Evolutionary conservation across 768 basidiomycete genomes (phyloP), one percentile per base, ranked within the genome.

Genomic region (Sistotremastrum niveocremeum): DNA sequence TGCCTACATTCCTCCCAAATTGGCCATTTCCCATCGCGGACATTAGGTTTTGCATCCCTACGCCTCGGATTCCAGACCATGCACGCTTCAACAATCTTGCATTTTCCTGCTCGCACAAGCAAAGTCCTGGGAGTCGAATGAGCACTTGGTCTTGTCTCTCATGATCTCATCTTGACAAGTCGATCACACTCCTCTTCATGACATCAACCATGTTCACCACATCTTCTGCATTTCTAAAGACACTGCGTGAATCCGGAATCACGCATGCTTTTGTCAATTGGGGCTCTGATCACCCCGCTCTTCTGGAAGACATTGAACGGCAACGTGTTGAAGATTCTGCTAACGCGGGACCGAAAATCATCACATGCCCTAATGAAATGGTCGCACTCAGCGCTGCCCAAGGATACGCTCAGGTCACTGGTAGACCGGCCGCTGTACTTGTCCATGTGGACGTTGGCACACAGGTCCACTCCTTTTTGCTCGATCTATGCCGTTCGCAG

Each of bases 331-430:
- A 63, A 46, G 39, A 44, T 9, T 20, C 20, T 20, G 20, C 20
- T 20, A 45, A 54, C 5, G 38, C 57, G 30, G 65, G 66, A 3
- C 66, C 72, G n/a, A 58, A 67, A 48, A 70, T 85, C 41, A 64
- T 84, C 20, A 83, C 76, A 2, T 80, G 76, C 48, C 81, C 82
- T 0, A 83, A 81, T 47, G 83, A 85, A 54, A 82, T 82, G 76
- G 82, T 83, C 4, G 83, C 78, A 0, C 57, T 84, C 38, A 79
- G 72, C 49, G 76, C 77, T 8, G 83, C 82, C 0, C 82, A 84
- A 45, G 82, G 79, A 1, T 84, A 77, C 52, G 75, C 74, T 0
- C 77, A 80, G 51, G 73, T 73, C 2, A 75, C 74, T 0, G 79
- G 79, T 0, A 76, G 66, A 48, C 79, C 81, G 0, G 81, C 82